These are phyloP conservation scores for Ensete glaucum DNA, from an alignment of 176 grass and related monocot genomes.

Conservation along the genomic window DNA sequence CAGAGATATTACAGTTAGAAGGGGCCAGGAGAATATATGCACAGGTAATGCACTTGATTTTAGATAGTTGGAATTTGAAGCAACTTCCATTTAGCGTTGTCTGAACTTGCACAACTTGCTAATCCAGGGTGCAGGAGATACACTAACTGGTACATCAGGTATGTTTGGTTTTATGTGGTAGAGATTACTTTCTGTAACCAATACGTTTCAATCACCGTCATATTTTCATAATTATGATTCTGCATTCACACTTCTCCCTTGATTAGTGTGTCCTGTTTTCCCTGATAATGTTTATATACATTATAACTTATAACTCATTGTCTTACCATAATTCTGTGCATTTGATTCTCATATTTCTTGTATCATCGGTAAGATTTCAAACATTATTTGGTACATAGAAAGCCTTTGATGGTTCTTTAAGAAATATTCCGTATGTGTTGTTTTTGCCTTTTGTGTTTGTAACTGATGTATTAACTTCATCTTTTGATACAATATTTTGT, in stretches of 20 bases:
- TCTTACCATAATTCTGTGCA: not conserved
- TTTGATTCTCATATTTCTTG: not conserved
- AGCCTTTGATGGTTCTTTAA: not conserved
- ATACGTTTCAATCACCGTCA: too few relatives aligned
- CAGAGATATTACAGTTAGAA: conserved; percentile 87
- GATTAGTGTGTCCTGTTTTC: too few relatives aligned
- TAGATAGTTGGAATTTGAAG: conserved; percentile 2
- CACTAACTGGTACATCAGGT: conserved; percentile 44
- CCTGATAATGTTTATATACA: not conserved
- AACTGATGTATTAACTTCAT: conserved; percentile 11
- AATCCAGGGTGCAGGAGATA: conserved; percentile 56
- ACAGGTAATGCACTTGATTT: conserved; percentile 32
- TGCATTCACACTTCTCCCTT: too few relatives aligned
- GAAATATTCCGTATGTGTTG: conserved; percentile 20
- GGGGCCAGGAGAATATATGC: conserved; percentile 91
- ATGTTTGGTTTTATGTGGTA: conserved; percentile 13
- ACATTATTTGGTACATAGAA: not conserved
- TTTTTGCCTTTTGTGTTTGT: conserved; percentile 8
- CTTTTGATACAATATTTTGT: conserved; percentile 21
- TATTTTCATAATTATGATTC: too few relatives aligned
- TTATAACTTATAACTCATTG: not conserved
- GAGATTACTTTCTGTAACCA: too few relatives aligned
- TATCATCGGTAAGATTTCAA: not conserved
- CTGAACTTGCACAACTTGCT: not conserved
- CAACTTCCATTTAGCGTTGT: not conserved